Percentiles rank a stretch among this genome's conserved stretches.
Evolutionary conservation across 1,284 basidiomycete genomes (phyloP).

Genomic region (Entoloma clypeatum): DNA sequence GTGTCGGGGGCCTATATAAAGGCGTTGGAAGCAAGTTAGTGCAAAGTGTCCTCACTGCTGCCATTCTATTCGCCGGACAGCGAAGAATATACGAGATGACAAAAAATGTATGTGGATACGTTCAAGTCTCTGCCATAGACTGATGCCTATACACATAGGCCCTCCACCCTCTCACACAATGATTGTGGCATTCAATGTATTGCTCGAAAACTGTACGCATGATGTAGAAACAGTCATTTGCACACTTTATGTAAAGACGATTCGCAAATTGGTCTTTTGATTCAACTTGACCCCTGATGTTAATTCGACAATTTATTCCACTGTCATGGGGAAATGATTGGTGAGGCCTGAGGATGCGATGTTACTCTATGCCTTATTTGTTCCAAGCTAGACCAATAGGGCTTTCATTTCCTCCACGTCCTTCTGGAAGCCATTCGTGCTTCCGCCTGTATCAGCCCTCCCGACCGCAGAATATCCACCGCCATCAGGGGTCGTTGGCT

Average conservation of each 20-base stretch:
- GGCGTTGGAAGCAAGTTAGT: slow-evolving; percentile 82
- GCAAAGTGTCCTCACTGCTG: slow-evolving; percentile 88
- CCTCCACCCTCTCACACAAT: slow-evolving; percentile 12
- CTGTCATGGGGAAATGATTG: no score
- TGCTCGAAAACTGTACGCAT: no score
- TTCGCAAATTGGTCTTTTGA: no score
- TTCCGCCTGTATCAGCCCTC: slow-evolving; percentile 36
- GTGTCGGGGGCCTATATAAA: slow-evolving; percentile 78
- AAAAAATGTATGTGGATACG: slow-evolving; percentile 55
- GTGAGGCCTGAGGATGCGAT: no score
- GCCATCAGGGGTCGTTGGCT: slow-evolving; percentile 50
- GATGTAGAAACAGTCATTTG: no score
- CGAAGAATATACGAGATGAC: slow-evolving; percentile 70
- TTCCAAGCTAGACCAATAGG: slow-evolving; percentile 46
- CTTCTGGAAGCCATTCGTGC: slow-evolving; percentile 55
- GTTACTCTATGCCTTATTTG: slow-evolving; percentile 8
- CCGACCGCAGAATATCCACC: slow-evolving; percentile 31
- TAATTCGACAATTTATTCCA: no score
- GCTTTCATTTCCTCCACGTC: slow-evolving; percentile 69
- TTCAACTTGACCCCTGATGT: no score
- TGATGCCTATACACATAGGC: slow-evolving; percentile 10
- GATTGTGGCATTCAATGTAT: no score
- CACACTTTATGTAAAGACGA: no score
- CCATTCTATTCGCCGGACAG: slow-evolving; percentile 85
- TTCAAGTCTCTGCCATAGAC: neutral